Conservation (phyloP, 495 filamentous ascomycete species). For the Penicillium nucicola region DNA sequence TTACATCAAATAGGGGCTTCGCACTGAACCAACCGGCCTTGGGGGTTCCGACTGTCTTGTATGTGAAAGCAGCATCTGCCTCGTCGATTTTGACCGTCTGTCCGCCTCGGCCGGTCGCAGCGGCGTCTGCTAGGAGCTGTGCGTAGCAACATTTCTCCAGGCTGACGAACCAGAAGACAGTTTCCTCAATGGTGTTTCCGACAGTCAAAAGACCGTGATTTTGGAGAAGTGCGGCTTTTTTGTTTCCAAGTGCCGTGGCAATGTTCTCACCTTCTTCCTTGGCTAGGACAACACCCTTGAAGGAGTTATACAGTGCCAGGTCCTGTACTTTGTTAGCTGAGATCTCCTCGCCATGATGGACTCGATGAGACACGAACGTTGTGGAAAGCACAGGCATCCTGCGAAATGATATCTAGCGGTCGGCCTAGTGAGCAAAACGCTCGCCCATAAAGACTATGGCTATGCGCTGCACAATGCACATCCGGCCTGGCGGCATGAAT, state of each 20-base stretch:
- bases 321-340: slow-evolving; percentile 42
- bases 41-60: slow-evolving; percentile 61
- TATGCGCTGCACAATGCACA: slow-evolving; percentile 69
- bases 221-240: slow-evolving; percentile 68
- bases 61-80: slow-evolving; percentile 64
- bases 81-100: slow-evolving; percentile 65
- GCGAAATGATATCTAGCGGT: slow-evolving; percentile 67
- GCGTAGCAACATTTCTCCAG: slow-evolving; percentile 73
- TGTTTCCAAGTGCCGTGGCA: slow-evolving; percentile 57
- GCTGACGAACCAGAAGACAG: slow-evolving; percentile 73
- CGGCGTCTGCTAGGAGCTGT: slow-evolving; percentile 75
- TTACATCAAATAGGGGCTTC: slow-evolving; percentile 71
- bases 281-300: slow-evolving; percentile 71
- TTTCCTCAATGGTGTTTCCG: slow-evolving; percentile 53
- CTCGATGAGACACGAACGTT: slow-evolving; percentile 29
- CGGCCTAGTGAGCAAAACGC: slow-evolving; percentile 65
- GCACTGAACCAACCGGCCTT: slow-evolving; percentile 68
- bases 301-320: slow-evolving; percentile 59
- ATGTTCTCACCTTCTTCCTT: slow-evolving; percentile 69
- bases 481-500: slow-evolving; percentile 71
- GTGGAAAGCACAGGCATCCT: slow-evolving; percentile 69
- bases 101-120: slow-evolving; percentile 61
- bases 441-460: slow-evolving; percentile 68
- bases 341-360: not conserved
- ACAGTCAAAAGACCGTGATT: slow-evolving; percentile 66